Conservation (phyloP, 176 grass and related monocot genomes). For the Themeda triandra region DNA sequence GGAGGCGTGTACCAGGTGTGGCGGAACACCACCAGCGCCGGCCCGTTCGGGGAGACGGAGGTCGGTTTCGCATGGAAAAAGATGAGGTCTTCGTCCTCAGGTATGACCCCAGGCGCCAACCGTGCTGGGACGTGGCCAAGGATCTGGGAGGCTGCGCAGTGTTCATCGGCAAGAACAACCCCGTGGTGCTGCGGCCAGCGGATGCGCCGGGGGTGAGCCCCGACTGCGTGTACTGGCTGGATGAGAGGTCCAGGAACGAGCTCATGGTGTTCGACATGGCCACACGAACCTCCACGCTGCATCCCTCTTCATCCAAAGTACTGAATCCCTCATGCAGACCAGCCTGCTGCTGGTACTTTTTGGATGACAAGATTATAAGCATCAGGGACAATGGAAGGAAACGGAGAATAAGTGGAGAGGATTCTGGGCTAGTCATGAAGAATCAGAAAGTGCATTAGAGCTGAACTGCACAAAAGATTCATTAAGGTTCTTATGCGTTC, state of each 20-base stretch:
- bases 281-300: neutral
- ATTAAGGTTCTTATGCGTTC: too few relatives aligned
- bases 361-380: neutral
- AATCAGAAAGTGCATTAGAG: too few relatives aligned
- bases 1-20: neutral
- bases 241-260: neutral
- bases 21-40: neutral
- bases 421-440: too few relatives aligned
- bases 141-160: neutral
- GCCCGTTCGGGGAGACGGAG: neutral
- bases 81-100: neutral
- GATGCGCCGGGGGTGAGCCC: neutral
- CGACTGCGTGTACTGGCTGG: slow-evolving; percentile 5
- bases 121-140: neutral
- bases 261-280: slow-evolving; percentile 12
- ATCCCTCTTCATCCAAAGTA: neutral
- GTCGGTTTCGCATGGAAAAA: neutral
- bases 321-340: neutral
- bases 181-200: neutral
- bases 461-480: too few relatives aligned
- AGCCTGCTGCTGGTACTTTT: slow-evolving; percentile 4
- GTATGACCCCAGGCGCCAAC: neutral
- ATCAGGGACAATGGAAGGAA: neutral
- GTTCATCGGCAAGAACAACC: neutral
- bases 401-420: neutral